These are phyloP conservation scores for Saccharum officinarum DNA, from an alignment of 176 grass and related monocot genomes.

Conservation along the genomic window DNA sequence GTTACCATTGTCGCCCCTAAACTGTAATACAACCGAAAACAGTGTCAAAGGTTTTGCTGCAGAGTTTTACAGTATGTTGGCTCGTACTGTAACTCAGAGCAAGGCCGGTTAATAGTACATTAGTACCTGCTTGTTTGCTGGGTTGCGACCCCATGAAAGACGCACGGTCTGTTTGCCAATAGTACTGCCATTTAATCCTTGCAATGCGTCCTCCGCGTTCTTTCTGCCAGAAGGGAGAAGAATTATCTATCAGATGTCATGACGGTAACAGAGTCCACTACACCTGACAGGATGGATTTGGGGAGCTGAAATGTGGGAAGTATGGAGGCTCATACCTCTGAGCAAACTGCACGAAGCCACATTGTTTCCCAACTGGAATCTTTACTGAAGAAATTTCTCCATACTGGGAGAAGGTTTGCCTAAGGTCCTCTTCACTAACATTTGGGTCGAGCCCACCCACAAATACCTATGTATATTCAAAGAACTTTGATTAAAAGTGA, in stretches of 20 bases:
- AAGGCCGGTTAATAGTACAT: neutral
- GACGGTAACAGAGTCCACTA: neutral
- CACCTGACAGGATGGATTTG: neutral
- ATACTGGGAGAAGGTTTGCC: constrained; percentile 78
- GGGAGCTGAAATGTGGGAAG: neutral
- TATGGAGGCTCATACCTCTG: constrained; percentile 54
- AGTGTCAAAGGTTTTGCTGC: constrained; percentile 6
- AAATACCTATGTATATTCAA: constrained; percentile 71
- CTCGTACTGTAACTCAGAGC: neutral
- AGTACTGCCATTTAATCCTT: constrained; percentile 70
- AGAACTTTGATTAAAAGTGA: constrained; percentile 14
- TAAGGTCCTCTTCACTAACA: constrained; percentile 86
- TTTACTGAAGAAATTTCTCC: constrained; percentile 93
- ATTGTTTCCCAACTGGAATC: constrained; percentile 92
- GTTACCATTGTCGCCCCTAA: constrained; percentile 61
- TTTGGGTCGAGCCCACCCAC: constrained; percentile 91
- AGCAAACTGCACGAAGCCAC: constrained; percentile 91
- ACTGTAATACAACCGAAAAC: constrained; percentile 38
- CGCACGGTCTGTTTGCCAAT: constrained; percentile 88
- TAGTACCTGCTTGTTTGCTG: constrained; percentile 84
- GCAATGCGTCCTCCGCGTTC: constrained; percentile 90
- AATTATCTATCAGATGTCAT: neutral
- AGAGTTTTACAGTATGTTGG: neutral
- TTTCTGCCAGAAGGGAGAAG: constrained; percentile 41
- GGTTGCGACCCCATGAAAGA: constrained; percentile 96